Evolutionary conservation across 208 protist species (phyloP).

Genomic region (Trichomonas gallinae): DNA sequence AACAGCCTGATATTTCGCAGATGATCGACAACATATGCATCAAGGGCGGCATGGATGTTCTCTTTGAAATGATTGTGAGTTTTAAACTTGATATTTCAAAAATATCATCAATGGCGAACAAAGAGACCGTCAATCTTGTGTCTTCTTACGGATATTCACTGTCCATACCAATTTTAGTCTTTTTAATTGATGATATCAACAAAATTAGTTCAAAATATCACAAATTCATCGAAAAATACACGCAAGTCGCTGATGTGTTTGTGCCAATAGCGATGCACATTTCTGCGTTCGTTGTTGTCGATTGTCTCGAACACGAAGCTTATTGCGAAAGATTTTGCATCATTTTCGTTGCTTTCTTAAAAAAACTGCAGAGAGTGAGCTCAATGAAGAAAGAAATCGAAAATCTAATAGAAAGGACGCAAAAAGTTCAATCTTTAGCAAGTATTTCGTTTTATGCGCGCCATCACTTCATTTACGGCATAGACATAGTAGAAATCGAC

Average conservation of each 20-base stretch:
- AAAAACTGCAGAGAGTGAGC: neutral
- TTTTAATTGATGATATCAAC: neutral
- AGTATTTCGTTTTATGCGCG: neutral
- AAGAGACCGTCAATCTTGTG: neutral
- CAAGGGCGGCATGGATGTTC: neutral
- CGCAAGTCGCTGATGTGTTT: neutral
- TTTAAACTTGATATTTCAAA: neutral
- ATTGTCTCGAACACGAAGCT: neutral
- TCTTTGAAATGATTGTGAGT: neutral
- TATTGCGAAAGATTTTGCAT: neutral
- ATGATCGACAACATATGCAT: neutral
- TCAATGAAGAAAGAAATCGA: neutral
- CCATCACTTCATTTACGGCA: neutral
- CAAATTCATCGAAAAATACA: neutral
- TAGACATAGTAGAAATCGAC: neutral
- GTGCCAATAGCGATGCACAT: neutral
- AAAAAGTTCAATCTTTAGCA: neutral
- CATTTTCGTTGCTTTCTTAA: neutral
- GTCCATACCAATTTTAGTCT: neutral
- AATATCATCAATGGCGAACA: neutral
- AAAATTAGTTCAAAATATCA: neutral
- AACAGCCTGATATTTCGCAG: neutral
- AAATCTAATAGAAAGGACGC: neutral
- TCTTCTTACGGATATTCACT: neutral
- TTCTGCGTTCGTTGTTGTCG: neutral